A percentile compares a stretch with the other conserved stretches of the same genome.
Evolutionary conservation across 2,329 filamentous ascomycete genomes (phyloP).

Genomic region (Fusarium setosum): DNA sequence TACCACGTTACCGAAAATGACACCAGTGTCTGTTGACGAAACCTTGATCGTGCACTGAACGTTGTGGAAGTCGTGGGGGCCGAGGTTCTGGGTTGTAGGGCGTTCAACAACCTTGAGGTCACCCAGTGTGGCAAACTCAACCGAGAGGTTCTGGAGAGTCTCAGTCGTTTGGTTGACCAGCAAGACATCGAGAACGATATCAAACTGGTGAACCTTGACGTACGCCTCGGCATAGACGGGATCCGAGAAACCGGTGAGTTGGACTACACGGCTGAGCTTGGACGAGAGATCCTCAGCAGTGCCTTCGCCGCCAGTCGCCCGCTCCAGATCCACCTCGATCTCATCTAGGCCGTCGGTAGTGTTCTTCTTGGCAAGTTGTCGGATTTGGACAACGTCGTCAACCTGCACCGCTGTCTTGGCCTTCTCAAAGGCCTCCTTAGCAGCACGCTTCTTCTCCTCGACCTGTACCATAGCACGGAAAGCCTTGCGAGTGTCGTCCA

Average conservation of each 20-base stretch:
- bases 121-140: conserved; percentile 97
- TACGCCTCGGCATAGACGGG: conserved; percentile 99
- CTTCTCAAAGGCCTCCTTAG: conserved; percentile 91
- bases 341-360: conserved; percentile 83
- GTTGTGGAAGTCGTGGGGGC: conserved; percentile 96
- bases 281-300: conserved; percentile 87
- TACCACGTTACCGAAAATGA: conserved; percentile 98
- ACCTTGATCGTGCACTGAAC: conserved; percentile 99
- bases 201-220: conserved; percentile 98
- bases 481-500: conserved; percentile 94
- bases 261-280: conserved; percentile 95
- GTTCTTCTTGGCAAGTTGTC: conserved; percentile 94
- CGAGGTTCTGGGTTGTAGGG: conserved; percentile 95
- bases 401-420: conserved; percentile 95
- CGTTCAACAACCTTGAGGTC: conserved; percentile 98
- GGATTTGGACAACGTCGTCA: conserved; percentile 92
- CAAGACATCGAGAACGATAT: conserved; percentile 95
- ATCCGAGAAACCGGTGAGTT: conserved; percentile 97
- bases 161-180: conserved; percentile 98
- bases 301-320: conserved; percentile 91
- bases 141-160: conserved; percentile 94
- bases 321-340: conserved; percentile 89
- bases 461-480: conserved; percentile 98
- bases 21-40: conserved; percentile 95
- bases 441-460: conserved; percentile 97